Evolutionary conservation across 768 basidiomycete species (phyloP).

Genomic region (Leccinum fibrillosum): DNA sequence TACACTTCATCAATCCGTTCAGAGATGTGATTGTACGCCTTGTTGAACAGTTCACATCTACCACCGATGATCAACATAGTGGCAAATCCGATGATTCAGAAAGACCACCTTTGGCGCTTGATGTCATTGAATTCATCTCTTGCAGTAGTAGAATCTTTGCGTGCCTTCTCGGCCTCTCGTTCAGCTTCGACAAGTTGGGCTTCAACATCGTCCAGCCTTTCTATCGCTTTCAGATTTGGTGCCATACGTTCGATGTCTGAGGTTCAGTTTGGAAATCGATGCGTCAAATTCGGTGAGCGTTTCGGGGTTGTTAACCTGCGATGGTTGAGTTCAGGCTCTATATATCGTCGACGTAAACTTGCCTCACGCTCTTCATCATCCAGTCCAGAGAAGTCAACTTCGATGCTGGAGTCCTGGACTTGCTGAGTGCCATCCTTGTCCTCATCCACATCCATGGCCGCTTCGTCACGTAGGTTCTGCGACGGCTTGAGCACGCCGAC

Average conservation of each 20-base stretch:
- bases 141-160: conserved; percentile 86
- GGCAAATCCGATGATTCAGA: background rate
- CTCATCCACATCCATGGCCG: conserved; percentile 90
- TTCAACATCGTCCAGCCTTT: conserved; percentile 83
- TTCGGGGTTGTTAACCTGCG: conserved; percentile 59
- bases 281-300: conserved; percentile 71
- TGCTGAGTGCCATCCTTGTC: conserved; percentile 80
- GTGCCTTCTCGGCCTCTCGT: conserved; percentile 86
- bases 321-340: background rate
- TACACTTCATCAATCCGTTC: conserved; percentile 94
- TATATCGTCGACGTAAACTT: conserved; percentile 12
- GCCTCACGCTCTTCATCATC: conserved; percentile 75
- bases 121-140: conserved; percentile 89
- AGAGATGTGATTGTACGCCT: conserved; percentile 94
- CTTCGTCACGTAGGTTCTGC: conserved; percentile 78
- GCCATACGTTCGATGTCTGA: conserved; percentile 90
- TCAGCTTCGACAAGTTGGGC: conserved; percentile 84
- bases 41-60: conserved; percentile 85
- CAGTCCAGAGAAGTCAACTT: conserved; percentile 77
- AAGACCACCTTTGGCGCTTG: conserved; percentile 68
- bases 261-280: conserved; percentile 60
- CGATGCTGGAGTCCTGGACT: conserved; percentile 83
- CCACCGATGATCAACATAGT: background rate
- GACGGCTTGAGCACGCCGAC: conserved; percentile 6
- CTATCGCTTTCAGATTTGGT: conserved; percentile 96